These are phyloP conservation scores for Aspergillus piperis DNA, from an alignment of 2,329 filamentous ascomycete genomes.

Conservation along the genomic window DNA sequence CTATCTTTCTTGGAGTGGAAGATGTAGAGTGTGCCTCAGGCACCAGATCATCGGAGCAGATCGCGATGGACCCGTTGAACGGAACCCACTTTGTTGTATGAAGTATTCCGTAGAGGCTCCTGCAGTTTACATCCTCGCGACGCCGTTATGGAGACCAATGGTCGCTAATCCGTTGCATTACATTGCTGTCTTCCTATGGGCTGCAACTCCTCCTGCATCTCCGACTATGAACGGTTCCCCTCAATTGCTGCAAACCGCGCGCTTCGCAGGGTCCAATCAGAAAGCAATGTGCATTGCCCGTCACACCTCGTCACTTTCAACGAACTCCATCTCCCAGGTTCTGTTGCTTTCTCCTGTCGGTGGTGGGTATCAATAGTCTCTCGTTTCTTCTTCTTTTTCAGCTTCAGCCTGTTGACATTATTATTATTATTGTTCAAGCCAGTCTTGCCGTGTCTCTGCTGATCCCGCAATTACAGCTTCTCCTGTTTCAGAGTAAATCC, in stretches of 20 bases:
- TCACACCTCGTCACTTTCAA: constrained; percentile 2
- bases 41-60: neutral
- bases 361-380: neutral
- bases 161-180: no score
- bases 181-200: neutral
- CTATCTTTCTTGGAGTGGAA: neutral
- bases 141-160: no score
- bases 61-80: neutral
- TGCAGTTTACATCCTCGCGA: no score
- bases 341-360: neutral
- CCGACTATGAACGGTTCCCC: neutral
- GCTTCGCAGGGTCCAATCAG: constrained; percentile 7
- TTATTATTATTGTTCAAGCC: neutral
- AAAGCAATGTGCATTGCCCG: neutral
- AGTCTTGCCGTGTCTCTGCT: constrained; percentile 1
- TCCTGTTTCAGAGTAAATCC: constrained; percentile 1
- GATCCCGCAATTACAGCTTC: neutral
- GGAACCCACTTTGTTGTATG: neutral
- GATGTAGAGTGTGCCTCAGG: neutral
- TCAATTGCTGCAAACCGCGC: constrained; percentile 4
- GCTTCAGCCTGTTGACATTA: neutral
- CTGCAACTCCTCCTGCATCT: neutral
- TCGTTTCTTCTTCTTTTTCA: constrained; percentile 8
- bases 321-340: constrained; percentile 1
- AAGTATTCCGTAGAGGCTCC: neutral